Base-by-base conservation (phyloP, 257 asterid species). In the Jaltomata sinuosa region DNA sequence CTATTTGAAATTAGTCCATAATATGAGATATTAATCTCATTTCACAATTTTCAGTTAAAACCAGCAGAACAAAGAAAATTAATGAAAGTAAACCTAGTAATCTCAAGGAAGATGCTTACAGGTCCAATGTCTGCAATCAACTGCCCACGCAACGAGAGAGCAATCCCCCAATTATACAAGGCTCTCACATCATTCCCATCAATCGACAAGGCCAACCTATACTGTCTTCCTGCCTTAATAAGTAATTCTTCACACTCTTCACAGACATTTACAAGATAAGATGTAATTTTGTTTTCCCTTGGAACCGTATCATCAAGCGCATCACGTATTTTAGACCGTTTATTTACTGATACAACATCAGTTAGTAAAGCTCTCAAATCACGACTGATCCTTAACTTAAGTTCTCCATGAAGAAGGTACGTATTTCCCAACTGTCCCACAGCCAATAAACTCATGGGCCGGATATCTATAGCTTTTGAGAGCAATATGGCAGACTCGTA, bases 121-220 rank as follows among this genome's bases (percentile, higher is more conserved):
- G 99, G 98, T 89, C 98, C 99, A 25, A 92, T 88, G 87, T 96
- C 97, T 71, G 99, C 94, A 88, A 96, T 92, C 91, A 96, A 89
- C 86, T 94, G 99, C 14, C 93, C 97, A 47, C 99, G 96, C 50
- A 94, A 93, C 59, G 93, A 89, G 74, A 96, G 96, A 42, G 99
- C 96, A 76, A 96, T 95, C 36, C 98, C 99, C 99, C 97, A 94
- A 85, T 96, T 94, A 89, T 94, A 93, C 90, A 96, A 81, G 57
- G 98, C 94, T 92, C 89, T 91, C 91, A 93, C 89, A 87, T 96
- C 99, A 89, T 85, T 92, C 85, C 96, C 96, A 52, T 96, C 97
- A 62, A 96, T 96, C 6, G 98, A 92, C 90, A 96, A 88, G 22
- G 98, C 98, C 86, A 89, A 36, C 89, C 89, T 94, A 90, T 93